A percentile compares a stretch with the other conserved stretches of the same genome.
Conservation (phyloP, 2,329 filamentous ascomycete species). For the Metarhizium humberi region DNA sequence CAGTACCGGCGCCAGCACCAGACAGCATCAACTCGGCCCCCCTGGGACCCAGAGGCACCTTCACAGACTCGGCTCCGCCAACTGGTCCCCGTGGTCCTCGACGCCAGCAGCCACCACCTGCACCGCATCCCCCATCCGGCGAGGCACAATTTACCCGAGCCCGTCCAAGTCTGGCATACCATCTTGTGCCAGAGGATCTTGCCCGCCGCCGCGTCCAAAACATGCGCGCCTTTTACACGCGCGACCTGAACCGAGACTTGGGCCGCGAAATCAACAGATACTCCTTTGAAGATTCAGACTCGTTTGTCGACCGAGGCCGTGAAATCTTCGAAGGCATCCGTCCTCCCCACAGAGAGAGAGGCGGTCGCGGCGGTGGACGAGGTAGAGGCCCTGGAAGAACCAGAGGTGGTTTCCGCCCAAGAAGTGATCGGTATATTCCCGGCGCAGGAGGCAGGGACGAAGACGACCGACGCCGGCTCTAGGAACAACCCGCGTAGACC, state of each 20-base stretch:
- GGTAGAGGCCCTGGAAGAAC: conserved; percentile 17
- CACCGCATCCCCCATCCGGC: conserved; percentile 3
- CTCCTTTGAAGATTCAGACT: conserved; percentile 58
- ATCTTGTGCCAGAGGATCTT: conserved; percentile 54
- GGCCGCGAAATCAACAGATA: conserved; percentile 55
- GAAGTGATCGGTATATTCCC: conserved; percentile 11
- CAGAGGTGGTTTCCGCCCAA: conserved; percentile 13
- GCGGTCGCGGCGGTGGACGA: conserved; percentile 19
- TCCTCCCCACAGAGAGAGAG: conserved; percentile 43
- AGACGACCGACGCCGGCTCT: conserved; percentile 7
- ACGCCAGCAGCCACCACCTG: neutral
- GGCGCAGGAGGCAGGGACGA: conserved; percentile 11
- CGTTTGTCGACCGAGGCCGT: conserved; percentile 62
- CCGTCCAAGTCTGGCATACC: conserved; percentile 33
- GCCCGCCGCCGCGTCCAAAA: conserved; percentile 55
- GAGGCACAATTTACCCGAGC: conserved; percentile 25
- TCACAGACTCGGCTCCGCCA: conserved; percentile 14
- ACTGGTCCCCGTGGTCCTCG: conserved; percentile 22
- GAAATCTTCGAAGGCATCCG: conserved; percentile 60
- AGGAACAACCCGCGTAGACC: neutral
- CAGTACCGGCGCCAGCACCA: neutral
- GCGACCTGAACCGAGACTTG: conserved; percentile 28
- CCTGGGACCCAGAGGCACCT: conserved; percentile 24
- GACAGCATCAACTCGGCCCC: conserved; percentile 25
- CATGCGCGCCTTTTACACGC: conserved; percentile 38